phyloP scores from a whole-genome alignment of 2,329 filamentous ascomycete species.

The Phoma sp. region DNA sequence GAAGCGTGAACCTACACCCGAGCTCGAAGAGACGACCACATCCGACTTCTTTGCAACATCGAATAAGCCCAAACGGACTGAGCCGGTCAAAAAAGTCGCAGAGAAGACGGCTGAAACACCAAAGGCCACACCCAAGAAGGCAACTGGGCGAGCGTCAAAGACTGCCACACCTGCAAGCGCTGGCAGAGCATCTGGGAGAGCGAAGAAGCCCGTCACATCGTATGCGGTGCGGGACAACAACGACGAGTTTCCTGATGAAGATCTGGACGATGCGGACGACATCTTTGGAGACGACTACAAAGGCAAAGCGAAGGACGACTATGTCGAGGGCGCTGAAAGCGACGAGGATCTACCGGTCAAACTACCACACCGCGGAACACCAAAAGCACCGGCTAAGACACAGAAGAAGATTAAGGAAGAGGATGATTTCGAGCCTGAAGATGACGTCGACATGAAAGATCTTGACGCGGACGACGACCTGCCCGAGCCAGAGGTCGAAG shows the following conservation, averaged over 20 bases:
- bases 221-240: slow-evolving; percentile 67
- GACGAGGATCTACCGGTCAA: slow-evolving; percentile 37
- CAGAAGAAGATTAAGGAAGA: slow-evolving; percentile 53
- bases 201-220: slow-evolving; percentile 53
- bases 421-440: slow-evolving; percentile 50
- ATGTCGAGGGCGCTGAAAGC: slow-evolving; percentile 63
- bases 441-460: slow-evolving; percentile 63
- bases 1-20: slow-evolving; percentile 56
- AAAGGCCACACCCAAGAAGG: slow-evolving; percentile 47
- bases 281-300: slow-evolving; percentile 79
- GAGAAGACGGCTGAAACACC: slow-evolving; percentile 35
- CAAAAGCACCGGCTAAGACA: slow-evolving; percentile 51
- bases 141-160: slow-evolving; percentile 40
- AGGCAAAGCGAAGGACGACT: slow-evolving; percentile 69
- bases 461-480: slow-evolving; percentile 55
- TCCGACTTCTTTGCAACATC: slow-evolving; percentile 69
- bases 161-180: slow-evolving; percentile 45
- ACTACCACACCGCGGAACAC: slow-evolving; percentile 47
- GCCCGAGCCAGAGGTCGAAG: slow-evolving; percentile 52
- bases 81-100: slow-evolving; percentile 44
- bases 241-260: slow-evolving; percentile 55
- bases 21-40: slow-evolving; percentile 64
- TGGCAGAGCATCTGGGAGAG: slow-evolving; percentile 45
- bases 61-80: slow-evolving; percentile 61
- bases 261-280: slow-evolving; percentile 71